Base-by-base conservation (phyloP, 257 asterid genomes). In the Leptodermis oblonga region DNA sequence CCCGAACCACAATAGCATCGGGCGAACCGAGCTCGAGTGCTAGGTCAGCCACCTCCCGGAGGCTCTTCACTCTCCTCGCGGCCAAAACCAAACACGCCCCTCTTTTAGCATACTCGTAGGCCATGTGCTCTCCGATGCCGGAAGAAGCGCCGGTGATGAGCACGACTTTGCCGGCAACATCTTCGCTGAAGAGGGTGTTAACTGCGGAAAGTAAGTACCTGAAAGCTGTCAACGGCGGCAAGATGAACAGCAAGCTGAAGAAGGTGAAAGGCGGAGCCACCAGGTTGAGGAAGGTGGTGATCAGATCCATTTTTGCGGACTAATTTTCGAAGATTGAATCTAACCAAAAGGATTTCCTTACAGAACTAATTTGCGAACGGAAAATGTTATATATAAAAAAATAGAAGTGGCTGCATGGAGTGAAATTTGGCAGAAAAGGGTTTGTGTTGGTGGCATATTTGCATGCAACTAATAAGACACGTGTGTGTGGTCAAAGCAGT, bases 121-220 rank as follows among this genome's bases (percentile, higher is more conserved):
- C 95, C 31, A 90, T 36, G 75, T 90, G 88, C 95, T 92, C 95
- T 55, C 98, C 98, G 36, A 92, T 88, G 80, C 97, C 94, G 39
- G 98, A 88, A 73, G 98, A 92, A 71, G 98, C 96, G 6, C 97
- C 97, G 66, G 96, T 90, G 69, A 90, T 88, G 74, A 90, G 2
- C 55, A 90, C 83, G 48, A 88, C 97, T 64, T 90, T 92, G 7
- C 88, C 89, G 78, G 87, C 73, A 58, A 92, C 73, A 53, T 90
- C 86, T 33, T 92, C 97, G 30, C 73, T 49, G 82, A 83, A 87
- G 55, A 89, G 17, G 71, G 86, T 30, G 7, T 82, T 82, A 45
- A 84, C 36, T 26, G 81, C 5, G 7, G 95, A 89, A 63, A 84
- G 82, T 66, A 86, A 82, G 76, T 74, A 76, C 81, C 84, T 91